Base-by-base conservation (phyloP, 345 rosid species). In the Camelina neglecta region DNA sequence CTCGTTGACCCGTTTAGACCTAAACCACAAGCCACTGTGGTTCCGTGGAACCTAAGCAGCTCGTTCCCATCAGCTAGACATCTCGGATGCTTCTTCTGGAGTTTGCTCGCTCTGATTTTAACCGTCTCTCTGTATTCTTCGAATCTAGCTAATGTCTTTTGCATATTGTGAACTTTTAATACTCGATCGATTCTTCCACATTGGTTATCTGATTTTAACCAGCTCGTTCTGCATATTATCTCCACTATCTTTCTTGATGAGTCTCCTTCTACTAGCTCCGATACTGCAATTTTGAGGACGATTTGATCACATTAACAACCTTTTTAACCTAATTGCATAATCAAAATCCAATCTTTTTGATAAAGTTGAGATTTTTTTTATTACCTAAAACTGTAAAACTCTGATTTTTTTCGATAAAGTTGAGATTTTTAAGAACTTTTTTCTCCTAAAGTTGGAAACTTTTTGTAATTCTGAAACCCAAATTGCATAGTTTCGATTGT, bases 211-310 rank as follows among this genome's bases (percentile, higher is more conserved):
- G 97, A 86, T 78, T 90, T 90, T 35, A 89, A 81, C 99, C 96
- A 92, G 74, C 97, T 91, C 38, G 97, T 87, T 64, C 92, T 77
- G 75, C 99, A 95, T 55, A 95, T 95, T 65, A 95, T 95, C 76
- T 95, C 99, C 24, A 95, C 99, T n/a, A 95, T 95, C 73, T 95
- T 92, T 74, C 99, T 89, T 1, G 99, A 95, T 12, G 99, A 95
- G 68, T 92, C 99, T 0, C 99, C 99, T 83, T 95, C 99, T 62
- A 88, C 87, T 0, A 95, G 96, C 75, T 95, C 99, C n/a, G 99
- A 89, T 44, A 95, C 99, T 92, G 90, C 38, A 70, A 54, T 23
- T 15, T 41, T 13, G n/a, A 63, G 2, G 8, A 59, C 18, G 31
- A 11, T 35, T 39, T 24, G 0, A 51, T 10, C 5, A 51, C 10